Evolutionary conservation across 768 basidiomycete genomes (phyloP), one percentile per base, ranked within the genome.

Genomic region (Gautieria morchelliformis): DNA sequence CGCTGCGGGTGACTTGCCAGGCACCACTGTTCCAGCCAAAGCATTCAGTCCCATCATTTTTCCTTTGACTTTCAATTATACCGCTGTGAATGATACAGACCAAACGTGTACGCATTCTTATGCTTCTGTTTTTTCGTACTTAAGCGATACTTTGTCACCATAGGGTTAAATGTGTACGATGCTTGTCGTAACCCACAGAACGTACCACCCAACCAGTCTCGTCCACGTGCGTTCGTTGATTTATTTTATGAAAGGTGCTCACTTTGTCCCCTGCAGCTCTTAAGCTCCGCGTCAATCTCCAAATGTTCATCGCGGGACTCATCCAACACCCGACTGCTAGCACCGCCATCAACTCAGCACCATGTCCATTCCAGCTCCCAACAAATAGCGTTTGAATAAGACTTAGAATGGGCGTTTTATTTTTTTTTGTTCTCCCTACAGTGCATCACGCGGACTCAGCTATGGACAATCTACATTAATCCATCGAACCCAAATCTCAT

Each of bases 21-120:
- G 73, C 37, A 71, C 75, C 55, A 82, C 79, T 3, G 70, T 93
- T 10, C 81, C 85, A 5, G 85, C 89, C 11, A 86, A 85, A 64
- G 53, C 70, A 20, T 84, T 82, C 64, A 77, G 83, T n/a, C 67
- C 79, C 35, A 72, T 96, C 27, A 68, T 78, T 33, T 61, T 97
- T 10, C 92, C 92, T 0, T 72, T 97, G 52, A 87, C 87, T 63
- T 94, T 95, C 70, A 82, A 84, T 0, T 96, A 95, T 68, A 61
- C 82, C 12, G 90, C 85, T 0, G 73, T 80, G 11, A 96, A 97
- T 66, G 76, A 80, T 46, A 80, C 85, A 5, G 93, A 97, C 70
- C 74, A 77, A 37, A 95, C 93, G 20, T 97, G 93, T 91, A 62
- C 63, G 78, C 66, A 4, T 20, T 59, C 14, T 37, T n/a, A 19